Evolutionary conservation across 805 yeast species (phyloP).

Genomic region (Pichia paraexigua): DNA sequence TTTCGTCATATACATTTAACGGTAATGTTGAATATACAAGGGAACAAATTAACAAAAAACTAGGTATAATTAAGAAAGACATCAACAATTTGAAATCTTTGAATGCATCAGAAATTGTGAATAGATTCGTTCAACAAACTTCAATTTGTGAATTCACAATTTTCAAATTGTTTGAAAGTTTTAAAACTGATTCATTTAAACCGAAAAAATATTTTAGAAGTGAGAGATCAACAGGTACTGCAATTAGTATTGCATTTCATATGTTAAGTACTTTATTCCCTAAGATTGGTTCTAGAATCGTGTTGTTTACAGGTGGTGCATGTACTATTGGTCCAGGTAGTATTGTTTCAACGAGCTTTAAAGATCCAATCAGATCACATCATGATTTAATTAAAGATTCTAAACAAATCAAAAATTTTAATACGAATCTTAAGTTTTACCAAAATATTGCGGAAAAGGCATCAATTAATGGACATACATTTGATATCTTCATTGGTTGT

Average conservation of each 20-base stretch:
- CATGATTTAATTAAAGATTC: slow-evolving; percentile 46
- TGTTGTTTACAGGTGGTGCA: slow-evolving; percentile 55
- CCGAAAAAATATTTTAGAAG: slow-evolving; percentile 37
- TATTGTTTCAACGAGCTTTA: slow-evolving; percentile 47
- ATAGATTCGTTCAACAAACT: slow-evolving; percentile 40
- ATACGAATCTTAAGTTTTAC: slow-evolving; percentile 41
- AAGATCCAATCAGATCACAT: slow-evolving; percentile 61
- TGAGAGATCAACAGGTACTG: slow-evolving; percentile 52
- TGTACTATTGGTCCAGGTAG: slow-evolving; percentile 60
- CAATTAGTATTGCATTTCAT: slow-evolving; percentile 41
- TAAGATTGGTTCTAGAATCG: slow-evolving; percentile 45
- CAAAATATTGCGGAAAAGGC: slow-evolving; percentile 39
- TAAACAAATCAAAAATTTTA: slow-evolving; percentile 31
- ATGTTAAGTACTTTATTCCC: slow-evolving; percentile 33
- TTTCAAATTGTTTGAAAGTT: slow-evolving; percentile 39
- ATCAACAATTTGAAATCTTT: slow-evolving; percentile 10
- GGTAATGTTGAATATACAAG: slow-evolving; percentile 45
- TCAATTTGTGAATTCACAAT: slow-evolving; percentile 44
- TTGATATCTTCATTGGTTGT: slow-evolving; percentile 54
- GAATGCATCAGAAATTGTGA: slow-evolving; percentile 14
- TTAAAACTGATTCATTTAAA: slow-evolving; percentile 44
- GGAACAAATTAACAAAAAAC: slow-evolving; percentile 37
- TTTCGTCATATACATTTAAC: slow-evolving; percentile 40
- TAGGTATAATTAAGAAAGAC: slow-evolving; percentile 37
- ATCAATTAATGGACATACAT: slow-evolving; percentile 43